Conservation (phyloP, 148 eudicot genomes). For the Dianthus caryophyllus region DNA sequence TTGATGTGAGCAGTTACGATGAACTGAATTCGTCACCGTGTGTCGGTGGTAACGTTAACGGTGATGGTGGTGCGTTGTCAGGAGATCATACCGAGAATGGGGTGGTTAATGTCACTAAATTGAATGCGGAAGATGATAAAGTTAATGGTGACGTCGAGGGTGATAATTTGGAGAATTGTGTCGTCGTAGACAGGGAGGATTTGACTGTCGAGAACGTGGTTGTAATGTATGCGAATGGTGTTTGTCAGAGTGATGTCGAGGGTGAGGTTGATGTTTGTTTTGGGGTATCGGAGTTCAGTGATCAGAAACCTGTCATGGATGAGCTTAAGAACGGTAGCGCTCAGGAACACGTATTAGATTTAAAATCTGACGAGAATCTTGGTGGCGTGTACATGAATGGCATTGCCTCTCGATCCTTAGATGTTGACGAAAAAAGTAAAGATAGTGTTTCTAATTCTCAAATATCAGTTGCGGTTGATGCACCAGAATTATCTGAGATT, state of each 20-base stretch:
- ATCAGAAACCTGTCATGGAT: not conserved
- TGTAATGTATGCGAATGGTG: slow-evolving; percentile 2
- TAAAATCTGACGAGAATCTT: not conserved
- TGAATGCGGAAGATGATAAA: slow-evolving; percentile 2
- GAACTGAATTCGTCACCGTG: slow-evolving; percentile 26
- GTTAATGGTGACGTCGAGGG: slow-evolving; percentile 7
- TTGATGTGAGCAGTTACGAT: slow-evolving; percentile 38
- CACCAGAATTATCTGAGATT: slow-evolving; percentile 7
- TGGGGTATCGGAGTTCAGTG: slow-evolving; percentile 9
- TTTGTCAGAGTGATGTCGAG: slow-evolving; percentile 10
- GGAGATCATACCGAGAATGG: slow-evolving; percentile 20
- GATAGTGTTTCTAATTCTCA: not conserved
- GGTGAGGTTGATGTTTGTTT: slow-evolving; percentile 23
- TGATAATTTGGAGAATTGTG: not conserved
- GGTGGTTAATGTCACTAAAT: slow-evolving; percentile 10
- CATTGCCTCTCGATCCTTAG: slow-evolving; percentile 2
- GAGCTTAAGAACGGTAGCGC: slow-evolving; percentile 2
- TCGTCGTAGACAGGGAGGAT: not conserved
- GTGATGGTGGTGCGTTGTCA: slow-evolving; percentile 5
- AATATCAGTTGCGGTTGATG: not conserved
- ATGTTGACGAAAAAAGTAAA: slow-evolving; percentile 24
- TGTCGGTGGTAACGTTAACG: slow-evolving; percentile 21
- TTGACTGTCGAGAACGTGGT: not conserved
- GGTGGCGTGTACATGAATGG: slow-evolving; percentile 1
- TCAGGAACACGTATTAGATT: not conserved